phyloP scores from a whole-genome alignment of 2,329 filamentous ascomycete species.

The Curvularia spicifera region DNA sequence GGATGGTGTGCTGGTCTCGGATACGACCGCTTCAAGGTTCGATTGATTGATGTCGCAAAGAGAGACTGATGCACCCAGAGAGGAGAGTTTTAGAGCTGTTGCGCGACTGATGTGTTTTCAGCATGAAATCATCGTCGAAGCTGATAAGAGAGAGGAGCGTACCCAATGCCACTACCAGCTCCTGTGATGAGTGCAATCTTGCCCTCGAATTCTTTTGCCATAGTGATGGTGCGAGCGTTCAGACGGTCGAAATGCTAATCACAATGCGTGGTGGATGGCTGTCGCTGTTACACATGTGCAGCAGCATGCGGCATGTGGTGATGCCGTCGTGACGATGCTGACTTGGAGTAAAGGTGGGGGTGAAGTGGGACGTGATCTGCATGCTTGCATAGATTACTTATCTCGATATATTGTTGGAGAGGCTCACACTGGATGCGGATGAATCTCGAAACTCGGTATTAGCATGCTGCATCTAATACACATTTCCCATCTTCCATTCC shows the following conservation, averaged over 20 bases:
- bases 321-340: conserved; percentile 23
- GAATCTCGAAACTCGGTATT: neutral
- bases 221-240: conserved; percentile 1
- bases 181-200: conserved; percentile 43
- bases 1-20: conserved; percentile 35
- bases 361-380: conserved; percentile 42
- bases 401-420: neutral
- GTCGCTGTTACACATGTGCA: neutral
- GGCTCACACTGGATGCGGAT: neutral
- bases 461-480: neutral
- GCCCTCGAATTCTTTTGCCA: conserved; percentile 40
- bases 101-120: conserved; percentile 43
- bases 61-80: conserved; percentile 50
- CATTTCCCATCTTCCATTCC: neutral
- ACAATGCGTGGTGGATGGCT: neutral
- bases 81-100: conserved; percentile 56
- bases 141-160: conserved; percentile 11
- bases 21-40: conserved; percentile 51
- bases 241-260: neutral
- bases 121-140: neutral
- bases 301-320: conserved; percentile 10
- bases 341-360: conserved; percentile 42
- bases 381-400: conserved; percentile 29
- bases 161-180: conserved; percentile 56
- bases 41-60: conserved; percentile 48